Base-by-base conservation (phyloP, 306 rosid species). In the Gastrolobium bilobum region DNA sequence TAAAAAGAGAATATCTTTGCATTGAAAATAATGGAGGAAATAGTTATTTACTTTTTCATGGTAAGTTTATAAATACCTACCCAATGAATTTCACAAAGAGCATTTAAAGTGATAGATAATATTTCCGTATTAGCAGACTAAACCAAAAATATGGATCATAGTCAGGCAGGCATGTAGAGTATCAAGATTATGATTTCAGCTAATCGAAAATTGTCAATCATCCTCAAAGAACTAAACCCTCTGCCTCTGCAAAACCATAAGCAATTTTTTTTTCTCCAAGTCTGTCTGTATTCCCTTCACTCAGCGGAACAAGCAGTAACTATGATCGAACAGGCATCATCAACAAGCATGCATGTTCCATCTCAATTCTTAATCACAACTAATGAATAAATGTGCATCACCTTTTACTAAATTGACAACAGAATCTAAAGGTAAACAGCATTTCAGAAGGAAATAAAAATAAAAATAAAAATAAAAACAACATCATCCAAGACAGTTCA, bases 161-260 rank as follows among this genome's bases (percentile, higher is more conserved):
- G 15, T 74, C 46, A 44, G 2, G 4, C 5, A 26, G 53, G n/a
- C 14, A 51, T 52, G 67, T 51, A 61, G 66, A 60, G 34, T 11
- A 78, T 38, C 30, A 14, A 39, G 31, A 38, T 67, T 72, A 39
- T 3, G 26, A 72, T 47, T 65, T 78, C 60, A 13, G n/a, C 59
- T 34, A 66, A 50, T 39, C 0, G 0, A 42, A 76, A 65, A 20
- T 38, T 63, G 40, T 34, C 31, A 10, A 46, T 37, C 73, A 40
- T 76, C 72, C 42, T 80, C 40, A 63, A 63, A 39, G 47, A 42
- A n/a, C 5, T 70, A 75, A 64, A 37, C 54, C 46, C 39, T 58
- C 43, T 43, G 77, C 59, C 10, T 40, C 66, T 10, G 38, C 57
- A 71, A 61, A 60, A 51, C 42, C 47, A 56, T 35, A 29, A 44